A percentile compares a stretch with the other conserved stretches of the same genome.
These are phyloP conservation scores for Candida rishiriensis DNA, from an alignment of 805 yeast genomes.

Conservation along the genomic window DNA sequence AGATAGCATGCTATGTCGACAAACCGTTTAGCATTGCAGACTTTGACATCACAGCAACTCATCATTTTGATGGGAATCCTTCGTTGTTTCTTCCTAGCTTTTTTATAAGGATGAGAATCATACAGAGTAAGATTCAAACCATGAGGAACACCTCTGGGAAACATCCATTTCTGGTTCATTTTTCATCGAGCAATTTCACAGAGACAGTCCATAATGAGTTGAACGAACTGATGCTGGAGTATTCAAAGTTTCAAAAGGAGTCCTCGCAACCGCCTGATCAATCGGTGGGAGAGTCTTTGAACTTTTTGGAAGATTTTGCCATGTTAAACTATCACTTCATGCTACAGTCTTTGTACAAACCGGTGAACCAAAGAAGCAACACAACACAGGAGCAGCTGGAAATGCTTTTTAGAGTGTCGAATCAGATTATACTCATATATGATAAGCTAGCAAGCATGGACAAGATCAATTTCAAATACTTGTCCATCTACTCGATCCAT, in stretches of 20 bases:
- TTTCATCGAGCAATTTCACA: conserved; percentile 1
- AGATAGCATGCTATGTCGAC: conserved; percentile 40
- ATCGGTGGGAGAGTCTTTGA: too few species aligned
- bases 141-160: conserved; percentile 1
- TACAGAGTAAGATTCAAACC: conserved; percentile 13
- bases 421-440: conserved; percentile 9
- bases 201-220: conserved; percentile 3
- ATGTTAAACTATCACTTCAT: conserved; percentile 8
- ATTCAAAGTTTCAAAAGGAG: not conserved
- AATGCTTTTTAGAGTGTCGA: conserved; percentile 10
- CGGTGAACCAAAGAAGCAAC: conserved; percentile 5
- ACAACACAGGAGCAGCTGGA: conserved; percentile 6
- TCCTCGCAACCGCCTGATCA: too few species aligned
- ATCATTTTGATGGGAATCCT: conserved; percentile 1
- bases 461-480: conserved; percentile 15
- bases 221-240: conserved; percentile 5
- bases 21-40: conserved; percentile 44
- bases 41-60: conserved; percentile 7
- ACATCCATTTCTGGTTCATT: not conserved
- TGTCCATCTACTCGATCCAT: conserved; percentile 15
- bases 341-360: conserved; percentile 9
- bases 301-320: conserved; percentile 1
- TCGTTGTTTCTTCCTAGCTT: conserved; percentile 7
- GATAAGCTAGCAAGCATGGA: conserved; percentile 3
- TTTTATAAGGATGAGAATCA: conserved; percentile 9